Percentiles rank a stretch among this genome's conserved stretches.
Conservation (phyloP, 371 early-diverging fungal genomes). For the Rhizopus delemar region DNA sequence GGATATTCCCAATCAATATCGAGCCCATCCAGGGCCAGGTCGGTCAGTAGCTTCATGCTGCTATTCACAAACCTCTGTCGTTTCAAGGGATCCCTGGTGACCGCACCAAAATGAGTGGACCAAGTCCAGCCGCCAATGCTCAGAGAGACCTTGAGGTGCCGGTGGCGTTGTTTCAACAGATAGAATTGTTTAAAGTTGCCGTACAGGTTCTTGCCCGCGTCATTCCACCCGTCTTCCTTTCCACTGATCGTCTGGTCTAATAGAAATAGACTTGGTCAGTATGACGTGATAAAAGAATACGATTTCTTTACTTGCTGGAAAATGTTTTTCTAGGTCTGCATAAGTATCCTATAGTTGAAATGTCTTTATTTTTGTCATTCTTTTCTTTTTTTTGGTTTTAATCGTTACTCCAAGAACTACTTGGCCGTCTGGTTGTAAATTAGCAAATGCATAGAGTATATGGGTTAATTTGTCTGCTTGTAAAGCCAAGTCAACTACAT, state of each 20-base stretch:
- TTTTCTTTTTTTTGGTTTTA: background rate
- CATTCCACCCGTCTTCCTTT: conserved; percentile 61
- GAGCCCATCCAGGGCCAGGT: conserved; percentile 56
- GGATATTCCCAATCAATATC: conserved; percentile 93
- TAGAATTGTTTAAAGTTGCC: conserved; percentile 83
- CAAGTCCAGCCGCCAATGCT: conserved; percentile 91
- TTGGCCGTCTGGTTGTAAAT: conserved; percentile 67
- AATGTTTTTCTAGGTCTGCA: conserved; percentile 53
- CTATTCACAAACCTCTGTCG: conserved; percentile 64
- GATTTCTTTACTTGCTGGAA: conserved; percentile 32
- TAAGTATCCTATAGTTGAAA: conserved; percentile 35
- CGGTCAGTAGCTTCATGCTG: conserved; percentile 59
- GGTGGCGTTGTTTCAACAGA: conserved; percentile 70
- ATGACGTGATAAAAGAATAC: background rate
- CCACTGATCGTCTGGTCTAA: conserved; percentile 46
- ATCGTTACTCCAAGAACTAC: conserved; percentile 59
- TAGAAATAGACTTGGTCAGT: no score
- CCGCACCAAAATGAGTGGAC: conserved; percentile 81
- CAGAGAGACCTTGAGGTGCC: conserved; percentile 68
- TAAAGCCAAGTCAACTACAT: conserved; percentile 60
- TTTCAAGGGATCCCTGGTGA: conserved; percentile 58
- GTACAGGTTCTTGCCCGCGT: conserved; percentile 64
- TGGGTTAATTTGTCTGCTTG: conserved; percentile 71
- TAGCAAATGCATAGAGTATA: conserved; percentile 88
- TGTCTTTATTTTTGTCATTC: background rate